Evolutionary conservation across 1,139 yeast genomes (phyloP).

Genomic region (Candida tetrigidarum): DNA sequence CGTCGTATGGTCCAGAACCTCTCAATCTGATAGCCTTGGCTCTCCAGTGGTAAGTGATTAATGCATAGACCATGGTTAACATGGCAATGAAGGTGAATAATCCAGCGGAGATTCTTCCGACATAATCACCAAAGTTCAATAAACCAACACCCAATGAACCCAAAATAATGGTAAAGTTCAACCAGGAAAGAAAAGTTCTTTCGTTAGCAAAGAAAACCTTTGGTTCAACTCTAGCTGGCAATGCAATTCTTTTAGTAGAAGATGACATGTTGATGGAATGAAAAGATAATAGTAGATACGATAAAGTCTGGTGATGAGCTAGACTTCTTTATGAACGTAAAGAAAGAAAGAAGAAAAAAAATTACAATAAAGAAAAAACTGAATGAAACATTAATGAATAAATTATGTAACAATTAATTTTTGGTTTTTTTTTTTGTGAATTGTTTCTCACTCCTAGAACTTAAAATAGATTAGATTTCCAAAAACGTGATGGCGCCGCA

Average conservation of each 20-base stretch:
- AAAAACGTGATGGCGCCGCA: background rate
- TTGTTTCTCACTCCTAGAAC: background rate
- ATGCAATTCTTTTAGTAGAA: slow-evolving; percentile 79
- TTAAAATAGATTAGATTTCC: background rate
- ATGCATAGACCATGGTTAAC: slow-evolving; percentile 97
- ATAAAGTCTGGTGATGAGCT: background rate
- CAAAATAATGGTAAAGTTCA: slow-evolving; percentile 94
- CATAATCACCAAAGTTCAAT: slow-evolving; percentile 92
- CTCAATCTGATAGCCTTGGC: slow-evolving; percentile 97
- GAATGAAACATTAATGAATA: slow-evolving; percentile 4
- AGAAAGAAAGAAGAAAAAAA: background rate
- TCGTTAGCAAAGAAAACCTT: slow-evolving; percentile 98
- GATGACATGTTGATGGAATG: slow-evolving; percentile 24
- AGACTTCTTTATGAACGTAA: background rate
- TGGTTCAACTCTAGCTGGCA: slow-evolving; percentile 98
- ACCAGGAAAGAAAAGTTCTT: slow-evolving; percentile 97
- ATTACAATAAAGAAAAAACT: background rate
- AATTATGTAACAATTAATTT: background rate
- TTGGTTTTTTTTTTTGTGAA: background rate
- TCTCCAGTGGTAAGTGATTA: slow-evolving; percentile 98
- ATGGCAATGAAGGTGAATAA: slow-evolving; percentile 92
- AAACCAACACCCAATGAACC: slow-evolving; percentile 97
- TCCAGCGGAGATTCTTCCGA: slow-evolving; percentile 93
- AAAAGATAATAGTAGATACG: background rate
- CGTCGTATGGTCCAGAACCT: slow-evolving; percentile 98